Conservation (phyloP, 441 rosid species). For the Mallotus repandus region DNA sequence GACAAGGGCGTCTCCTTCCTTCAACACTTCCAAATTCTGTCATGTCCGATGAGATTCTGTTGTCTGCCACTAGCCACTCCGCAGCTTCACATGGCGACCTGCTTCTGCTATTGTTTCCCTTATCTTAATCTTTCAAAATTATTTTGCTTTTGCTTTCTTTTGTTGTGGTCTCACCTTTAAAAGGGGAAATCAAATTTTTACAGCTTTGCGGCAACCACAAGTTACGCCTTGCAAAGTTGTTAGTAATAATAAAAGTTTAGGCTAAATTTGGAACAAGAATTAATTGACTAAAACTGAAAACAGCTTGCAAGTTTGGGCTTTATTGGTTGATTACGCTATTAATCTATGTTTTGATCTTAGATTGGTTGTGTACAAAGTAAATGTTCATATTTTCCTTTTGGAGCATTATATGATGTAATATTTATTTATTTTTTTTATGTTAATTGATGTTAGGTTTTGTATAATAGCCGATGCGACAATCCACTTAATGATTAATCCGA, state of each 20-base stretch:
- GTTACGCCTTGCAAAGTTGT: constrained; percentile 28
- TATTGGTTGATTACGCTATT: not conserved
- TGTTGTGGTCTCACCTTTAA: constrained; percentile 23
- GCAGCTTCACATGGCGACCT: constrained; percentile 54
- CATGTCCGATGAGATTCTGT: constrained; percentile 53
- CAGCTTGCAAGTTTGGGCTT: not conserved
- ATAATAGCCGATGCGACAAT: constrained; percentile 96
- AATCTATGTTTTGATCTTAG: not conserved
- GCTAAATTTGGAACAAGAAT: not conserved
- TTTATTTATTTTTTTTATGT: constrained; percentile 22
- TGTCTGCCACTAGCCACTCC: constrained; percentile 55
- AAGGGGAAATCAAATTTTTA: constrained; percentile 22
- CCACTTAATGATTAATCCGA: constrained; percentile 65
- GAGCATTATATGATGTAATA: constrained; percentile 7
- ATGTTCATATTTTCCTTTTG: not conserved
- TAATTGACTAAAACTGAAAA: too few species aligned
- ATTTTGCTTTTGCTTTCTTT: constrained; percentile 11
- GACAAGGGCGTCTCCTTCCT: constrained; percentile 92
- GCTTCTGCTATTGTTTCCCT: constrained; percentile 50
- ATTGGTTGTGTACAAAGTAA: constrained; percentile 8
- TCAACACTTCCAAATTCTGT: constrained; percentile 65
- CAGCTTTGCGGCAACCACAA: constrained; percentile 68
- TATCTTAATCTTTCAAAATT: constrained; percentile 21
- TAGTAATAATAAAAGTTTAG: not conserved
- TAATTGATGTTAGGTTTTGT: constrained; percentile 60